Evolutionary conservation across 225 moss, liverwort and hornwort species (phyloP).

Genomic region (Ulota crispa): DNA sequence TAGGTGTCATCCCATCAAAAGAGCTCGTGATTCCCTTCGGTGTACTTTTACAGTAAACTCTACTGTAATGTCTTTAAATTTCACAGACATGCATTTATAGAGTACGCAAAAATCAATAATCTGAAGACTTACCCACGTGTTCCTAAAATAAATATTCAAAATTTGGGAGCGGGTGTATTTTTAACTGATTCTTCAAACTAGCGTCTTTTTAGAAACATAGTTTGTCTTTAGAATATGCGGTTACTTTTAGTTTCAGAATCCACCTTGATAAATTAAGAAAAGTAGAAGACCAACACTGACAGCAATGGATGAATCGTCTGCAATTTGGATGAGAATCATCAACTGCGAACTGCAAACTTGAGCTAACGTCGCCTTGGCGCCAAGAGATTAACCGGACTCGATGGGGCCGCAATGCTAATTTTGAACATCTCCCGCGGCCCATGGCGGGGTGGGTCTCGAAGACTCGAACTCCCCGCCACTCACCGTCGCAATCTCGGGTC

Average conservation of each 20-base stretch:
- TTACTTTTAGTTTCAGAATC: neutral
- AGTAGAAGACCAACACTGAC: neutral
- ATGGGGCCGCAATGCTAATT: conserved; percentile 29
- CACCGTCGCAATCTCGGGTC: conserved; percentile 14
- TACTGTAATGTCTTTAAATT: too few species aligned
- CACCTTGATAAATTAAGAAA: conserved; percentile 8
- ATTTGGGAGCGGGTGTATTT: neutral
- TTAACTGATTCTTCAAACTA: neutral
- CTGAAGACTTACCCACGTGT: too few species aligned
- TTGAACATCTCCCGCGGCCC: conserved; percentile 54
- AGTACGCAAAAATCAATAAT: too few species aligned
- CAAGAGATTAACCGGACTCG: conserved; percentile 43
- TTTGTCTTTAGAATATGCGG: conserved; percentile 17
- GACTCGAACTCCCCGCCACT: conserved; percentile 29
- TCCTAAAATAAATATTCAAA: too few species aligned
- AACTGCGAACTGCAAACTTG: conserved; percentile 13
- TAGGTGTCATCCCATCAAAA: too few species aligned
- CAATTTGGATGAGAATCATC: neutral
- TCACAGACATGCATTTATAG: too few species aligned
- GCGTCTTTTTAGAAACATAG: neutral
- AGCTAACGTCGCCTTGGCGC: conserved; percentile 35
- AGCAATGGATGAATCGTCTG: neutral
- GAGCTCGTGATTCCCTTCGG: too few species aligned
- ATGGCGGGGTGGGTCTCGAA: conserved; percentile 34
- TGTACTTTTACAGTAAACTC: too few species aligned